These are phyloP conservation scores for Kurtzmaniella quercitrusa DNA, from an alignment of 1,139 yeast species.

Conservation along the genomic window DNA sequence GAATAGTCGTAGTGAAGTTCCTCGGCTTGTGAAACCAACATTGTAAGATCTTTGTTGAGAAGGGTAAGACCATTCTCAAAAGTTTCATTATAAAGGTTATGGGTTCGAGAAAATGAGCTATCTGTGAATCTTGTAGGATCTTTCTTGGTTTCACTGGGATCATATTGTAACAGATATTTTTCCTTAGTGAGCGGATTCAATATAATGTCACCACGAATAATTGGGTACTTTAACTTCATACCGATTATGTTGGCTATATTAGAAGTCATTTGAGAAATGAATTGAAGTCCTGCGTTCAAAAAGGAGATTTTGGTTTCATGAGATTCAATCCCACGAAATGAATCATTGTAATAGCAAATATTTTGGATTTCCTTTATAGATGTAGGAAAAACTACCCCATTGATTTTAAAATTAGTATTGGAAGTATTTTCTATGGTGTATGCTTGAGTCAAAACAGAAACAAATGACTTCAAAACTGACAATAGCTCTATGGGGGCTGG, in stretches of 20 bases:
- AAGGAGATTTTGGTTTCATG: constrained; percentile 12
- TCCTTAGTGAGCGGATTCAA: neutral
- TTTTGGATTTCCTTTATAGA: constrained; percentile 27
- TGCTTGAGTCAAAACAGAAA: constrained; percentile 20
- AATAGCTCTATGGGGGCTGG: constrained; percentile 22
- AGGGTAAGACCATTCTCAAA: constrained; percentile 35
- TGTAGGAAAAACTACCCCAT: constrained; percentile 37
- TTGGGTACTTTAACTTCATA: constrained; percentile 22
- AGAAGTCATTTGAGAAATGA: constrained; percentile 25
- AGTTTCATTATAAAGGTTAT: constrained; percentile 18
- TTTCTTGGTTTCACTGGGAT: constrained; percentile 20
- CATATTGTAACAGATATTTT: constrained; percentile 29
- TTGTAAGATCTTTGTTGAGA: constrained; percentile 29
- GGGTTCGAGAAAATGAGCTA: neutral
- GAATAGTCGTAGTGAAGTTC: constrained; percentile 16
- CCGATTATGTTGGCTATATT: constrained; percentile 24
- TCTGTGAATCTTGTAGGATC: constrained; percentile 10
- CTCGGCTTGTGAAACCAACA: constrained; percentile 22
- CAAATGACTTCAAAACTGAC: constrained; percentile 14
- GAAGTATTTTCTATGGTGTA: constrained; percentile 25
- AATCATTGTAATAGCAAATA: constrained; percentile 25
- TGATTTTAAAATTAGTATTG: constrained; percentile 25
- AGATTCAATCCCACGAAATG: neutral
- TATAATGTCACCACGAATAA: neutral
- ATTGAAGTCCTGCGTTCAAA: constrained; percentile 32